These are phyloP conservation scores for Paecilomyces variotii DNA, from an alignment of 2,329 filamentous ascomycete genomes.

Conservation along the genomic window DNA sequence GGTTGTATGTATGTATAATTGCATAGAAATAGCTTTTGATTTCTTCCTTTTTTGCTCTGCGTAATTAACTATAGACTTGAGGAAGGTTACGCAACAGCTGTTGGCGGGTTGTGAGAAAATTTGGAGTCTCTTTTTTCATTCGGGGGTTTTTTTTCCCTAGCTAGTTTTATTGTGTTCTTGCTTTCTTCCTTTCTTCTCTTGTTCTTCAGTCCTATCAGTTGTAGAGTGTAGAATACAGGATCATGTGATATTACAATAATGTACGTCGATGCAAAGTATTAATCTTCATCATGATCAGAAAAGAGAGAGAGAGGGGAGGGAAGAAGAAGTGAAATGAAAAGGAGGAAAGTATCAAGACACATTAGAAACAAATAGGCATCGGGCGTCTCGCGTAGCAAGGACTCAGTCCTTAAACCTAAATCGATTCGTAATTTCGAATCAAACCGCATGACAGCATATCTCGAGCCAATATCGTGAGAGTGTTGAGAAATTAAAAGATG, in stretches of 20 bases:
- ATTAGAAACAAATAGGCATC: not conserved
- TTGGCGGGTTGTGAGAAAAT: not conserved
- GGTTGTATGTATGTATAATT: no score
- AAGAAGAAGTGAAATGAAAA: not conserved
- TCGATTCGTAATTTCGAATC: not conserved
- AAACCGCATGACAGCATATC: not conserved
- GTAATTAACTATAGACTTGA: not conserved
- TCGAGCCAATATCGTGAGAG: not conserved
- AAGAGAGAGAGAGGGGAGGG: no score
- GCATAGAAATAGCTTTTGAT: no score
- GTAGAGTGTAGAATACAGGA: not conserved
- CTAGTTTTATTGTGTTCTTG: constrained; percentile 5
- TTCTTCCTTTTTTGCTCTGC: no score
- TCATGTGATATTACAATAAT: not conserved
- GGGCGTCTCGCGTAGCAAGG: not conserved
- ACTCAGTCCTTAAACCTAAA: not conserved
- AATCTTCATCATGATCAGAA: not conserved
- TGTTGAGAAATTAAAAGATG: not conserved
- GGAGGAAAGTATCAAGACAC: not conserved
- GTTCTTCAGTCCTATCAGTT: not conserved
- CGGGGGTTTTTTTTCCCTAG: constrained; percentile 7
- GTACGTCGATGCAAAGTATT: not conserved
- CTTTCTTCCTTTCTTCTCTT: not conserved
- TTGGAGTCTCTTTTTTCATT: constrained; percentile 3
- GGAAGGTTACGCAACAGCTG: not conserved